Conservation (phyloP, 2,329 filamentous ascomycete genomes). For the Hypoxylon rubiginosum region DNA sequence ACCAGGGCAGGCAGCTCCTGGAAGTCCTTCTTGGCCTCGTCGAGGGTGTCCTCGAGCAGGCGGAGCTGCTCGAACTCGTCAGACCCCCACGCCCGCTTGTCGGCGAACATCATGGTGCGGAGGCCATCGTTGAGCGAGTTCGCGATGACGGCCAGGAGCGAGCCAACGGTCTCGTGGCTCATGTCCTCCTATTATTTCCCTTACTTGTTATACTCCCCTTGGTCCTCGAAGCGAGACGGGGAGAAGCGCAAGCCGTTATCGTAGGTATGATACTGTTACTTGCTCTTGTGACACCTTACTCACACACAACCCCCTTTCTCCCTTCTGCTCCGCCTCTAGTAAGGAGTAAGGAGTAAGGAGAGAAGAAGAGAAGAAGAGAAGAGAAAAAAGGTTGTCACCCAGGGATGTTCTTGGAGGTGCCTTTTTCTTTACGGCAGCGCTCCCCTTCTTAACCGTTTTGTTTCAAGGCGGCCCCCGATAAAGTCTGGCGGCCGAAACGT, state of each 20-base stretch:
- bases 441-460: too few species aligned
- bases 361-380: slow-evolving; percentile 14
- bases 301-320: slow-evolving; percentile 16
- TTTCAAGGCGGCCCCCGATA: background rate
- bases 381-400: background rate
- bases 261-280: background rate
- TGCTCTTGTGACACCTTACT: background rate
- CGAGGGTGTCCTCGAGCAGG: slow-evolving; percentile 67
- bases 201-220: slow-evolving; percentile 14
- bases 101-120: slow-evolving; percentile 67
- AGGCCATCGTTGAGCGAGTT: slow-evolving; percentile 66
- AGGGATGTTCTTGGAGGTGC: background rate
- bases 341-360: background rate
- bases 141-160: slow-evolving; percentile 70
- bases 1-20: slow-evolving; percentile 69
- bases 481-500: background rate
- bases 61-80: slow-evolving; percentile 72
- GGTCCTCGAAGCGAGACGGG: slow-evolving; percentile 3
- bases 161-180: slow-evolving; percentile 67
- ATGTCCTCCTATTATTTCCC: slow-evolving; percentile 49
- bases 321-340: slow-evolving; percentile 29
- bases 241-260: slow-evolving; percentile 6
- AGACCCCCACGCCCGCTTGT: slow-evolving; percentile 70
- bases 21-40: slow-evolving; percentile 72
- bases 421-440: background rate